phyloP scores from a whole-genome alignment of 805 yeast species.

The Nakazawaea laoshanensis region DNA sequence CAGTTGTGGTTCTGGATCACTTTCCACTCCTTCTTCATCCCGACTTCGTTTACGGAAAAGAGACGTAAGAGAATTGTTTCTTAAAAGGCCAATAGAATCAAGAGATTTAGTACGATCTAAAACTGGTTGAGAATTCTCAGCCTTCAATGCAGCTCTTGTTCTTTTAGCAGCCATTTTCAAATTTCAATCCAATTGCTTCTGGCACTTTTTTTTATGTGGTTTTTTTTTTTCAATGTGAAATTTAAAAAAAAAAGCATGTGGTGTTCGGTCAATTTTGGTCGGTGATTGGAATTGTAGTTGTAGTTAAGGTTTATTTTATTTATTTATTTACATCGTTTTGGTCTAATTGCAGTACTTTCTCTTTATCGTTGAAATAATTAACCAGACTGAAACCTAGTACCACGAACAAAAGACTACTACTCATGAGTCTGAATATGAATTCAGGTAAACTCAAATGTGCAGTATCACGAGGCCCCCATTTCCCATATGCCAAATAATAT shows the following conservation, averaged over 20 bases:
- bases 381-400: conserved; percentile 24
- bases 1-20: too few species aligned
- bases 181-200: not conserved
- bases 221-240: not conserved
- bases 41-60: conserved; percentile 12
- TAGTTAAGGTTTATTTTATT: too few species aligned
- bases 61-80: conserved; percentile 12
- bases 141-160: conserved; percentile 6
- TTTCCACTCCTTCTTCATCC: not conserved
- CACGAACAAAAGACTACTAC: conserved; percentile 22
- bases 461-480: conserved; percentile 51
- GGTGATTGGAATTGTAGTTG: too few species aligned
- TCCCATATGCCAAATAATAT: conserved; percentile 50
- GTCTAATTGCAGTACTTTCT: conserved; percentile 6
- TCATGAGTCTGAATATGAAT: conserved; percentile 22
- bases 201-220: not conserved
- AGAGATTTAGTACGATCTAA: conserved; percentile 5
- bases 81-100: conserved; percentile 5
- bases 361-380: conserved; percentile 23
- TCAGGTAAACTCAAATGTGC: conserved; percentile 21
- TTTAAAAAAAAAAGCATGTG: too few species aligned
- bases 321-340: not conserved
- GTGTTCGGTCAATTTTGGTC: too few species aligned
- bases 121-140: not conserved
- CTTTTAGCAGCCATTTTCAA: conserved; percentile 9